These are phyloP conservation scores for Ganoderma lingzhi DNA, from an alignment of 1,284 basidiomycete genomes.

Conservation along the genomic window DNA sequence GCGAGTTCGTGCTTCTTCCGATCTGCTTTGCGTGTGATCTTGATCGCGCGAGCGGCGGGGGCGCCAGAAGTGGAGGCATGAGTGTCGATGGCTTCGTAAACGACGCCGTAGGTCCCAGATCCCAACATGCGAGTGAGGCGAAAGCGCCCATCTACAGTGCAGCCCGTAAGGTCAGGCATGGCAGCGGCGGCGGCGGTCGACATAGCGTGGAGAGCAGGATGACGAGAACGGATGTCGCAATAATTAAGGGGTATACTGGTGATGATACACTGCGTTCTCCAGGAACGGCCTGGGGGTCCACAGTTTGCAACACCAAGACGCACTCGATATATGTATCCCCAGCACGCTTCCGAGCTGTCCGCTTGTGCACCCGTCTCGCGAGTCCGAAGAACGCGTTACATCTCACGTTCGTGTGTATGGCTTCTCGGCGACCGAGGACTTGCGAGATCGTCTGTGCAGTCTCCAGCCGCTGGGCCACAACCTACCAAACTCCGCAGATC, in stretches of 20 bases:
- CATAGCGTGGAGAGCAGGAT: conserved; percentile 11
- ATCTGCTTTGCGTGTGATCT: conserved; percentile 38
- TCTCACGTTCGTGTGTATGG: conserved; percentile 24
- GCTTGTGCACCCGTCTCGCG: conserved; percentile 14
- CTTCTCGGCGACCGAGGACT: conserved; percentile 22
- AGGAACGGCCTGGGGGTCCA: conserved; percentile 19
- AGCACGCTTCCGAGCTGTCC: conserved; percentile 19
- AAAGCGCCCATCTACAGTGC: conserved; percentile 43
- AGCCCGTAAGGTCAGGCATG: conserved; percentile 34
- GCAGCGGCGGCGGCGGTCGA: conserved; percentile 15
- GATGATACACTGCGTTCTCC: conserved; percentile 16
- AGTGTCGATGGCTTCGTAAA: conserved; percentile 45
- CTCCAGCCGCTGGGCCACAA: background rate
- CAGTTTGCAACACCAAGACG: conserved; percentile 12
- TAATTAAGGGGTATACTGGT: conserved; percentile 12
- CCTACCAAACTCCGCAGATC: conserved; percentile 5
- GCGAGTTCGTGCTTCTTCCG: conserved; percentile 18
- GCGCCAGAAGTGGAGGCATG: conserved; percentile 68
- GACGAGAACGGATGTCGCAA: conserved; percentile 1
- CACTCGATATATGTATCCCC: conserved; percentile 12
- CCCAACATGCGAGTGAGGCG: conserved; percentile 46
- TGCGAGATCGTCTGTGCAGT: conserved; percentile 2
- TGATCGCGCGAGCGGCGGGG: conserved; percentile 12
- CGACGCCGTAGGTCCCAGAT: conserved; percentile 21
- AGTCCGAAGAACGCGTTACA: conserved; percentile 6